Conservation (phyloP, 2,329 filamentous ascomycete genomes). For the Cucurbitaria berberidis region DNA sequence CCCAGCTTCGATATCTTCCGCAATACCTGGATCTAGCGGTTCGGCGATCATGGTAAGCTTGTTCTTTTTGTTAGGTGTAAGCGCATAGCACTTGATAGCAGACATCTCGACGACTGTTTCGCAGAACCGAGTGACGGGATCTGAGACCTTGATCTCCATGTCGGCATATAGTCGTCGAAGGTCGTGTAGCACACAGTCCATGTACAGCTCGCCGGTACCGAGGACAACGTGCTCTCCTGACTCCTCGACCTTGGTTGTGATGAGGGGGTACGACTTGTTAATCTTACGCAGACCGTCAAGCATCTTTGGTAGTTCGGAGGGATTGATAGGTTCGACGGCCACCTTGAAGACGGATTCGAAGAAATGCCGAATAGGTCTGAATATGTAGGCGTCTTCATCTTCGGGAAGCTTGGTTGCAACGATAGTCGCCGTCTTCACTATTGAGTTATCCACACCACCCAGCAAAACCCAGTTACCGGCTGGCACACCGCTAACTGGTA, state of each 20-base stretch:
- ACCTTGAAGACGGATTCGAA: constrained; percentile 98
- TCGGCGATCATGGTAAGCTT: constrained; percentile 99
- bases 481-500: constrained; percentile 88
- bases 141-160: constrained; percentile 99
- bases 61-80: constrained; percentile 99
- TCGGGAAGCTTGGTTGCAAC: constrained; percentile 80
- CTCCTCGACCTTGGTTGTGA: constrained; percentile 97
- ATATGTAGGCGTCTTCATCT: constrained; percentile 93
- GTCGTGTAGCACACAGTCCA: constrained; percentile 98
- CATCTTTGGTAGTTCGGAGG: constrained; percentile 98
- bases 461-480: constrained; percentile 94
- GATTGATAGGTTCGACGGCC: constrained; percentile 96
- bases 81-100: constrained; percentile 95
- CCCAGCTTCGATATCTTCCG: constrained; percentile 90
- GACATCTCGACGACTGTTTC: constrained; percentile 98
- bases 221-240: constrained; percentile 95
- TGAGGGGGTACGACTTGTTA: constrained; percentile 96
- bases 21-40: constrained; percentile 91
- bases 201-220: constrained; percentile 97
- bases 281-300: constrained; percentile 94
- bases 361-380: constrained; percentile 90
- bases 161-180: constrained; percentile 92
- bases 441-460: constrained; percentile 93
- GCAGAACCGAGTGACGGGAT: constrained; percentile 95
- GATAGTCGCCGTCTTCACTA: constrained; percentile 95